These are phyloP conservation scores for Fusarium papillatum DNA, from an alignment of 2,329 filamentous ascomycete genomes.

Conservation along the genomic window DNA sequence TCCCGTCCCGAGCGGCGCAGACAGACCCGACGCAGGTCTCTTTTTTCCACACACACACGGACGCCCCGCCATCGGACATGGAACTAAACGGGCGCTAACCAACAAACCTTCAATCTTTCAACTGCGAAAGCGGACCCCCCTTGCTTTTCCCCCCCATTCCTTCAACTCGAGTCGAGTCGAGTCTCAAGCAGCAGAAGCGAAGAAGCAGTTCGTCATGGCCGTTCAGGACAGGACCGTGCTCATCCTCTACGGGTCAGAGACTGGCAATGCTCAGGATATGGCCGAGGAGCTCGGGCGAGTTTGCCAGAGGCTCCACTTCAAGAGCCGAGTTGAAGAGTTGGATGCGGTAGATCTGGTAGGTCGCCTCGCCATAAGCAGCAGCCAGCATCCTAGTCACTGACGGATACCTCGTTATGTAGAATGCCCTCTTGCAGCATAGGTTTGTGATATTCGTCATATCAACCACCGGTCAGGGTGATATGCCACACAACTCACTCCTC, in stretches of 20 bases:
- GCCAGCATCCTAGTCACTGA: slow-evolving; percentile 15
- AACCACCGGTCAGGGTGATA: slow-evolving; percentile 94
- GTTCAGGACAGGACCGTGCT: slow-evolving; percentile 62
- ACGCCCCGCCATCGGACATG: slow-evolving; percentile 38
- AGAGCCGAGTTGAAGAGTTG: slow-evolving; percentile 81
- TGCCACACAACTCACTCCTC: slow-evolving; percentile 83
- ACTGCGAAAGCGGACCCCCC: slow-evolving; percentile 18
- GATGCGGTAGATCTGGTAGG: slow-evolving; percentile 82
- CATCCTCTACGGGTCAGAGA: slow-evolving; percentile 94
- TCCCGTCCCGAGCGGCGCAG: neutral
- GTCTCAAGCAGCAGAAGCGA: neutral
- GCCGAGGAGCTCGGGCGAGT: slow-evolving; percentile 86
- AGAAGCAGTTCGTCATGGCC: slow-evolving; percentile 39
- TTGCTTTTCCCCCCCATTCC: neutral
- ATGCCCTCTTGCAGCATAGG: slow-evolving; percentile 61
- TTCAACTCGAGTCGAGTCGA: neutral
- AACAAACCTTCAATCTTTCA: slow-evolving; percentile 10
- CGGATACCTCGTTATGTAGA: slow-evolving; percentile 52
- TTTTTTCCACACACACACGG: neutral
- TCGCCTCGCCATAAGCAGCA: slow-evolving; percentile 20
- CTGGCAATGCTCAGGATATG: slow-evolving; percentile 92
- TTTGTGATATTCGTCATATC: slow-evolving; percentile 87
- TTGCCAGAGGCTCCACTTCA: slow-evolving; percentile 83
- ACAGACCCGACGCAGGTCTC: slow-evolving; percentile 14
- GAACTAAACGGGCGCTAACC: slow-evolving; percentile 36